A percentile compares a stretch with the other conserved stretches of the same genome.
Evolutionary conservation across 192 early-diverging fungal genomes (phyloP).

Genomic region (Mortierella hygrophila): DNA sequence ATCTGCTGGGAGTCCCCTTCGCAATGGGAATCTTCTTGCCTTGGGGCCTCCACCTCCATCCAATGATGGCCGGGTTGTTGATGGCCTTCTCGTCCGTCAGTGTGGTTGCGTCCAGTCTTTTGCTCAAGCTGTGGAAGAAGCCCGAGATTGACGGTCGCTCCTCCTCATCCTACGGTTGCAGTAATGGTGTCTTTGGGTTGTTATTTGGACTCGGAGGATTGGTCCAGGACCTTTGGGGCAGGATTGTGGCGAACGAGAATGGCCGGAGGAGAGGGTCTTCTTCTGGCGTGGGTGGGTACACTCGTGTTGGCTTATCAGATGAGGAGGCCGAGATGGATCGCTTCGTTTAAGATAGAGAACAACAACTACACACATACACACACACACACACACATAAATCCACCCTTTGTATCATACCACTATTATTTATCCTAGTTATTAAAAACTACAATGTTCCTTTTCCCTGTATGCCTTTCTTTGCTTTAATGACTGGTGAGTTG

Average conservation of each 20-base stretch:
- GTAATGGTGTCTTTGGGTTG: slow-evolving; percentile 57
- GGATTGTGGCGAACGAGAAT: slow-evolving; percentile 6
- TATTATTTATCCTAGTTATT: too few relatives aligned
- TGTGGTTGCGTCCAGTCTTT: slow-evolving; percentile 90
- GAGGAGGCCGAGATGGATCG: slow-evolving; percentile 30
- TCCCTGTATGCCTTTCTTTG: too few relatives aligned
- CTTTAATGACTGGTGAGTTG: too few relatives aligned
- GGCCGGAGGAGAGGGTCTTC: not conserved
- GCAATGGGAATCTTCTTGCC: slow-evolving; percentile 95
- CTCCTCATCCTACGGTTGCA: not conserved
- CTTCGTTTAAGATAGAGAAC: slow-evolving; percentile 23
- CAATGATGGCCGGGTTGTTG: slow-evolving; percentile 93
- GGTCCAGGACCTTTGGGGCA: slow-evolving; percentile 28
- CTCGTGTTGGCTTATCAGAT: slow-evolving; percentile 24
- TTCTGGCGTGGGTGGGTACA: slow-evolving; percentile 7
- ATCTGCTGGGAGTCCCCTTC: slow-evolving; percentile 89
- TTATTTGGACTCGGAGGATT: not conserved
- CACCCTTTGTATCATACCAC: too few relatives aligned
- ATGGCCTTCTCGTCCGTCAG: slow-evolving; percentile 94
- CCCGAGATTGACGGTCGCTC: slow-evolving; percentile 22
- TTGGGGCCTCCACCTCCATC: slow-evolving; percentile 85
- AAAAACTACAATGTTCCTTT: too few relatives aligned
- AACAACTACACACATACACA: too few relatives aligned
- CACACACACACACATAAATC: too few relatives aligned
- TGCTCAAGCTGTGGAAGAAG: slow-evolving; percentile 79